phyloP scores from a whole-genome alignment of 257 asterid genomes.

The Penstemon eatonii region DNA sequence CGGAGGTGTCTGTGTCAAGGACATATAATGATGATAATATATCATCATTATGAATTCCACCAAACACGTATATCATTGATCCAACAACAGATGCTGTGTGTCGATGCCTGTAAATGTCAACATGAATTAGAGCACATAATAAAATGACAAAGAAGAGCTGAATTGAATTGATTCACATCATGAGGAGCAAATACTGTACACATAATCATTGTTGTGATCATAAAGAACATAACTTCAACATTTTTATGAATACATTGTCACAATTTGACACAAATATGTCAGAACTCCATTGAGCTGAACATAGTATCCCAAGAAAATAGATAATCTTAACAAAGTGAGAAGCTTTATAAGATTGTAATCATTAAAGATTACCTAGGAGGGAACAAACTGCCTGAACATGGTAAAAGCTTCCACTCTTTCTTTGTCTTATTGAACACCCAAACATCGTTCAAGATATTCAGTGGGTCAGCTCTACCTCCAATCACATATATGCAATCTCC shows the following conservation, averaged over 20 bases:
- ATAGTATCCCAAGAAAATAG: slow-evolving; percentile 6
- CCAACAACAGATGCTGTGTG: slow-evolving; percentile 83
- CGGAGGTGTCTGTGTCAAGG: slow-evolving; percentile 56
- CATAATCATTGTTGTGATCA: slow-evolving; percentile 11
- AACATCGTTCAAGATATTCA: slow-evolving; percentile 74
- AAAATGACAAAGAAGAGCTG: slow-evolving; percentile 15
- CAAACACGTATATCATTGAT: slow-evolving; percentile 73
- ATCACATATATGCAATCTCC: slow-evolving; percentile 67
- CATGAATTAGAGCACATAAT: slow-evolving; percentile 23
- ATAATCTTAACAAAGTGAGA: slow-evolving; percentile 16
- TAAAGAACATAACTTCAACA: slow-evolving; percentile 4
- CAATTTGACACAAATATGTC: neutral
- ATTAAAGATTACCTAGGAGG: slow-evolving; percentile 62
- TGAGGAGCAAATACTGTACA: neutral
- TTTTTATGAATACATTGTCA: neutral
- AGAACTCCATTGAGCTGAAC: slow-evolving; percentile 6
- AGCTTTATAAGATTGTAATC: slow-evolving; percentile 12
- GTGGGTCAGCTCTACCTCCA: slow-evolving; percentile 96
- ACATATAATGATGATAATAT: slow-evolving; percentile 60
- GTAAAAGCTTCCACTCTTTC: slow-evolving; percentile 67
- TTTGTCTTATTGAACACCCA: slow-evolving; percentile 57
- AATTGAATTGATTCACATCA: neutral
- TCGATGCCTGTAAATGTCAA: slow-evolving; percentile 70
- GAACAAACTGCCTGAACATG: slow-evolving; percentile 65
- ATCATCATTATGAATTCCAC: slow-evolving; percentile 65